Base-by-base conservation (phyloP, 345 rosid species). In the Angophora floribunda region DNA sequence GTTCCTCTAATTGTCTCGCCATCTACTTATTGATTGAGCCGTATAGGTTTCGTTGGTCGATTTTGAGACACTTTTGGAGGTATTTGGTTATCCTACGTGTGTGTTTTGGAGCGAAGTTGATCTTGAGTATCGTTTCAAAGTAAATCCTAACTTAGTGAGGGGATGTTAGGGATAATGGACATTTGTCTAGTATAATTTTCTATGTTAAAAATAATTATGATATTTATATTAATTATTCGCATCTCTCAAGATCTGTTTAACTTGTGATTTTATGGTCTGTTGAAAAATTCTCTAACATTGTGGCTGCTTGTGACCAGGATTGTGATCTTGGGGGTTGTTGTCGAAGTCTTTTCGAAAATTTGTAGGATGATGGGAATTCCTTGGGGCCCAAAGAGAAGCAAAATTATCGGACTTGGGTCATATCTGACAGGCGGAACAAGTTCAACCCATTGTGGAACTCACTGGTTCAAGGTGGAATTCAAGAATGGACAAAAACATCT, bases 291-390 rank as follows among this genome's bases (percentile, higher is more conserved):
- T 52, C 70, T 9, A 17, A 87, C 53, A 57, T 86, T 86, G 53
- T 70, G 82, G 78, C n/a, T 91, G 89, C 78, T 89, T 70, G 52
- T 44, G 45, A 36, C 32, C 41, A 86, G 17, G 85, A n/a, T 9
- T 84, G 32, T 75, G 88, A 26, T 85, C 52, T 87, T 57, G 87
- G 79, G 53, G 88, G 88, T 32, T 36, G 36, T 91, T 75, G 52
- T 91, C 92, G 89, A 94, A 98, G 99, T 91, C 91, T 98, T 86
- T 91, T 96, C 89, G 99, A 98, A 94, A 95, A 97, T 86, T 96
- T 98, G 99, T 97, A 99, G 99, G 99, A 98, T 94, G 99, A 97
- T 89, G 99, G 98, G 61, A 97, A 98, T 91, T 98, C 99, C 28
- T 92, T 98, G 93, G 99, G 99, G 88, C 99, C 99, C 47, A 98